phyloP scores from a whole-genome alignment of 148 eudicot genomes.

The Fagopyrum homotropicum region DNA sequence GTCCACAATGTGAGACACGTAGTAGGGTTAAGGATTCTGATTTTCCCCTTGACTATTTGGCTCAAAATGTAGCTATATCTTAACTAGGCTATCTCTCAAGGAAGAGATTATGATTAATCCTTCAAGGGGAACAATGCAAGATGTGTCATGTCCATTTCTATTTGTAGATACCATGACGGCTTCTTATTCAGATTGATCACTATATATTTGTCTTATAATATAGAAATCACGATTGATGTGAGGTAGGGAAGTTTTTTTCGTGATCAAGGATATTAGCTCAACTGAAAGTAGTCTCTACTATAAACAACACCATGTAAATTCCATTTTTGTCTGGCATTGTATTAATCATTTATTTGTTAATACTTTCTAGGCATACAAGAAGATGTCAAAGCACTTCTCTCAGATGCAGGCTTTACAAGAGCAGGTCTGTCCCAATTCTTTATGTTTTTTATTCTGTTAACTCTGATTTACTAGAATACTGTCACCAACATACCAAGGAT shows the following conservation, averaged over 20 bases:
- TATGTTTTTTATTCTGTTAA: background rate
- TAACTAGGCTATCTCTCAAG: background rate
- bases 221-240: background rate
- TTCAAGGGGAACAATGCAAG: background rate
- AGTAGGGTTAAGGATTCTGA: background rate
- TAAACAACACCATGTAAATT: background rate
- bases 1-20: background rate
- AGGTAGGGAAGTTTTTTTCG: background rate
- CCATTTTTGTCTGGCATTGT: background rate
- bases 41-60: background rate
- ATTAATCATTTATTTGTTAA: background rate
- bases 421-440: conserved; percentile 42
- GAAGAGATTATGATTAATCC: background rate
- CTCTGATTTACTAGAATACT: background rate
- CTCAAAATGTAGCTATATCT: background rate
- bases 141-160: background rate
- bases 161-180: background rate
- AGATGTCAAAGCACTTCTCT: conserved; percentile 60
- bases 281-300: background rate
- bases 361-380: conserved; percentile 60
- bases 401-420: conserved; percentile 79
- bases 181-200: background rate
- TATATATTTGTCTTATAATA: background rate
- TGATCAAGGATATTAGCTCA: background rate
- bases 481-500: background rate